A percentile compares a stretch with the other conserved stretches of the same genome.
phyloP scores from a whole-genome alignment of 805 yeast species.

The Kodamaea kakaduensis region DNA sequence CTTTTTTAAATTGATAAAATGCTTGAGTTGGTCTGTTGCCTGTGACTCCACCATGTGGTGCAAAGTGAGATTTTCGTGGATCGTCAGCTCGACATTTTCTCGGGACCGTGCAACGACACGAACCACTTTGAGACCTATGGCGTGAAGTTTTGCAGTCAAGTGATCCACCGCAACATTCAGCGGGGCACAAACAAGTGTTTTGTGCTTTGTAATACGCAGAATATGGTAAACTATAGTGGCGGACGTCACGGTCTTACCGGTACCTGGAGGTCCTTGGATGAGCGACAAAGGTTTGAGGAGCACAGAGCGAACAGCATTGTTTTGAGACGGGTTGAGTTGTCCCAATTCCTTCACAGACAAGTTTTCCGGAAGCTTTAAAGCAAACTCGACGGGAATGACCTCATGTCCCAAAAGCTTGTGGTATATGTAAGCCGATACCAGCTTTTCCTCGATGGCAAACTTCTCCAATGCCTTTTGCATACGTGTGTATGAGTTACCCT shows the following conservation, averaged over 20 bases:
- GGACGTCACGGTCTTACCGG: constrained; percentile 93
- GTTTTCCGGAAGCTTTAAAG: constrained; percentile 54
- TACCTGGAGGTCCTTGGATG: constrained; percentile 91
- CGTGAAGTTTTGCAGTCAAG: constrained; percentile 65
- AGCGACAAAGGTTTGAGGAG: constrained; percentile 69
- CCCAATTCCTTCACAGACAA: constrained; percentile 53
- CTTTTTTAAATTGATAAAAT: constrained; percentile 53
- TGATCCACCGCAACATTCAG: constrained; percentile 95
- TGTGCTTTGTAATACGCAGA: constrained; percentile 52
- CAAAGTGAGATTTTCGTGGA: constrained; percentile 53
- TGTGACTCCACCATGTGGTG: constrained; percentile 46
- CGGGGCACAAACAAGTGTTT: constrained; percentile 85
- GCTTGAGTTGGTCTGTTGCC: constrained; percentile 56
- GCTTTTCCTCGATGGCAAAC: constrained; percentile 67
- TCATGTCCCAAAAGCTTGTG: constrained; percentile 80
- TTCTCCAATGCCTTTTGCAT: constrained; percentile 73
- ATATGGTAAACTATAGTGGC: constrained; percentile 83
- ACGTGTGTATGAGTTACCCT: constrained; percentile 74
- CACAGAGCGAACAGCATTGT: constrained; percentile 68
- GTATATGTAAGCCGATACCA: constrained; percentile 71
- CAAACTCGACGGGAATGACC: constrained; percentile 58
- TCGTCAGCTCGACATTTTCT: constrained; percentile 73
- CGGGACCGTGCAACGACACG: constrained; percentile 72
- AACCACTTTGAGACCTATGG: constrained; percentile 72
- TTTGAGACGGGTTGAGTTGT: constrained; percentile 72